Evolutionary conservation across 2,329 filamentous ascomycete genomes (phyloP).

Genomic region (Claviceps paspali): DNA sequence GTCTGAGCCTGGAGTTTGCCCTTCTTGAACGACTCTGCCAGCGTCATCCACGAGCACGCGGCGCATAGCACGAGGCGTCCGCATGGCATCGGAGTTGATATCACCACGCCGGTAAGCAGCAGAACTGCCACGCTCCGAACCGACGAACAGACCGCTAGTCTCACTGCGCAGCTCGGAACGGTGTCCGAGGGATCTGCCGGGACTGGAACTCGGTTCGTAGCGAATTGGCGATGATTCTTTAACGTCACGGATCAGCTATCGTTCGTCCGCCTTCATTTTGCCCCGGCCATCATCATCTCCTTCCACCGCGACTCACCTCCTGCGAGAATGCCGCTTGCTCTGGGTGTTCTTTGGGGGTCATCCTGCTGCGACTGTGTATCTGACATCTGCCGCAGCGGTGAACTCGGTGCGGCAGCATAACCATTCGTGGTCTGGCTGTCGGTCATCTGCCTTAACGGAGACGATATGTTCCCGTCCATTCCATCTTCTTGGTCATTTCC

Average conservation of each 20-base stretch:
- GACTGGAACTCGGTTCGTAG: constrained; percentile 83
- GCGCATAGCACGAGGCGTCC: constrained; percentile 34
- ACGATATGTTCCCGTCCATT: constrained; percentile 28
- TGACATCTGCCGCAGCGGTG: constrained; percentile 43
- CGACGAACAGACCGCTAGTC: constrained; percentile 74
- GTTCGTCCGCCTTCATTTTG: background rate
- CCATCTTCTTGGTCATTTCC: constrained; percentile 13
- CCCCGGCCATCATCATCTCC: background rate
- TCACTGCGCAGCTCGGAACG: constrained; percentile 66
- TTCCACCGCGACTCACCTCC: constrained; percentile 37
- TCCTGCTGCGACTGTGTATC: constrained; percentile 36
- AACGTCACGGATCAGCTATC: constrained; percentile 5
- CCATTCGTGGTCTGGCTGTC: constrained; percentile 36
- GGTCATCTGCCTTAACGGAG: constrained; percentile 41
- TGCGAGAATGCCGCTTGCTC: constrained; percentile 43
- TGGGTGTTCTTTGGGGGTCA: constrained; percentile 51
- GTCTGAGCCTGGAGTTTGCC: constrained; percentile 36
- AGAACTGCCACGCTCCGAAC: constrained; percentile 44
- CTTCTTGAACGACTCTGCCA: constrained; percentile 42
- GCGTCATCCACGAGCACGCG: constrained; percentile 44
- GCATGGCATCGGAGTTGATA: constrained; percentile 65
- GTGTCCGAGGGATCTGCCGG: constrained; percentile 45
- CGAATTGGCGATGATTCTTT: constrained; percentile 83
- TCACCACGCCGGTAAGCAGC: constrained; percentile 53
- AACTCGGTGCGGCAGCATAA: constrained; percentile 33